Evolutionary conservation across 352 stramenopile species (phyloP).

Genomic region (Globisporangium rhizosaccharum): DNA sequence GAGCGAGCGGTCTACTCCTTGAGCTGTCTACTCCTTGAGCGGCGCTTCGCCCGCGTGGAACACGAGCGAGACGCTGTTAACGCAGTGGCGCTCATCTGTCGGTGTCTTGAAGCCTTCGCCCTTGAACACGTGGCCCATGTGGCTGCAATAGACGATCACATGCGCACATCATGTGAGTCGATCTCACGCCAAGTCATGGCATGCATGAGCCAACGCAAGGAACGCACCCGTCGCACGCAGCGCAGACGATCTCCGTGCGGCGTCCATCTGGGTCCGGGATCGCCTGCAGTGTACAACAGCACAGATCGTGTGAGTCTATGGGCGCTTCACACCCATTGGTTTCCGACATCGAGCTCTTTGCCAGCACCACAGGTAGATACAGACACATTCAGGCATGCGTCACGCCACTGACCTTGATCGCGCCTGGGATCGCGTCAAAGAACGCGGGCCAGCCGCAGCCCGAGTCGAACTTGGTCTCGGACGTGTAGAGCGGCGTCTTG

Average conservation of each 20-base stretch:
- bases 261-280: slow-evolving; percentile 60
- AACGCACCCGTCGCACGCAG: slow-evolving; percentile 75
- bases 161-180: neutral
- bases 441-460: slow-evolving; percentile 89
- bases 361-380: neutral
- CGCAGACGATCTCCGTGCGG: slow-evolving; percentile 87
- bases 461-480: slow-evolving; percentile 88
- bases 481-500: slow-evolving; percentile 85
- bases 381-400: neutral
- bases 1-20: slow-evolving; percentile 15
- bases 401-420: slow-evolving; percentile 55
- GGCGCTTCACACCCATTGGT: no score
- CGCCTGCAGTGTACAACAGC: slow-evolving; percentile 22
- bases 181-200: no score
- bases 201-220: neutral
- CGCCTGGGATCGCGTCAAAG: slow-evolving; percentile 84
- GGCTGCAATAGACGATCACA: slow-evolving; percentile 21
- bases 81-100: slow-evolving; percentile 87
- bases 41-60: slow-evolving; percentile 69
- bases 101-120: slow-evolving; percentile 84
- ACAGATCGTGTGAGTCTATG: neutral
- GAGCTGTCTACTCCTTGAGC: slow-evolving; percentile 19
- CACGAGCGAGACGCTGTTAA: slow-evolving; percentile 88
- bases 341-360: neutral
- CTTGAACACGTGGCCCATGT: slow-evolving; percentile 91